These are phyloP conservation scores for Sanguinoderma infundibulare DNA, from an alignment of 1,284 basidiomycete genomes.

Conservation along the genomic window DNA sequence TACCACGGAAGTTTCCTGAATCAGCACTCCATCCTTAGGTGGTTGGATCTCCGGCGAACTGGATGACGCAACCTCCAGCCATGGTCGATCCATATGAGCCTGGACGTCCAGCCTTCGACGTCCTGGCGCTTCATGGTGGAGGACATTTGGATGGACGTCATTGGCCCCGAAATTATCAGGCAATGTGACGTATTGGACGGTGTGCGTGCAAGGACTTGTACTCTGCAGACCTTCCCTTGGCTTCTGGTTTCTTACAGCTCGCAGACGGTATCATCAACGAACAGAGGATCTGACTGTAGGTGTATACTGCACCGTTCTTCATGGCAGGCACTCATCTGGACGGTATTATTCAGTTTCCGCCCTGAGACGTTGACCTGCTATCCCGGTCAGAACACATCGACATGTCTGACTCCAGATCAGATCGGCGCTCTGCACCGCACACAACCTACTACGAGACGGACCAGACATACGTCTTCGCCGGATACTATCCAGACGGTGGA, in stretches of 20 bases:
- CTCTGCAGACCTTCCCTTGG: background rate
- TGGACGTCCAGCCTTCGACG: slow-evolving; percentile 26
- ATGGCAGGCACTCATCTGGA: background rate
- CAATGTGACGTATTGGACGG: slow-evolving; percentile 39
- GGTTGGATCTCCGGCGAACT: slow-evolving; percentile 33
- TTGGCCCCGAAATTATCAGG: slow-evolving; percentile 32
- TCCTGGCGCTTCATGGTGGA: slow-evolving; percentile 28
- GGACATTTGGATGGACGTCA: slow-evolving; percentile 28
- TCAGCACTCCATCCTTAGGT: slow-evolving; percentile 17
- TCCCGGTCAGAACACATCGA: slow-evolving; percentile 27
- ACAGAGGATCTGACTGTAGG: slow-evolving; percentile 35
- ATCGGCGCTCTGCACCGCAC: slow-evolving; percentile 36
- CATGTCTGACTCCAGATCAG: slow-evolving; percentile 39
- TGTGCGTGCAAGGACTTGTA: slow-evolving; percentile 18
- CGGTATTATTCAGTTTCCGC: slow-evolving; percentile 27
- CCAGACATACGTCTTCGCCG: slow-evolving; percentile 30
- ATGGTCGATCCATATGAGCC: slow-evolving; percentile 30
- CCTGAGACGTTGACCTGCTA: slow-evolving; percentile 36
- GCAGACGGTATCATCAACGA: slow-evolving; percentile 40
- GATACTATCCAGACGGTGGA: slow-evolving; percentile 33
- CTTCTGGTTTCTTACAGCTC: slow-evolving; percentile 17
- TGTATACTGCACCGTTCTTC: no score
- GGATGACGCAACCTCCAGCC: slow-evolving; percentile 31
- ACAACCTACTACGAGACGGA: slow-evolving; percentile 34
- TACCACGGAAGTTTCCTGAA: background rate